Percentiles rank a stretch among this genome's conserved stretches.
These are phyloP conservation scores for Termitomyces bulborhizus DNA, from an alignment of 768 basidiomycete genomes.

Conservation along the genomic window DNA sequence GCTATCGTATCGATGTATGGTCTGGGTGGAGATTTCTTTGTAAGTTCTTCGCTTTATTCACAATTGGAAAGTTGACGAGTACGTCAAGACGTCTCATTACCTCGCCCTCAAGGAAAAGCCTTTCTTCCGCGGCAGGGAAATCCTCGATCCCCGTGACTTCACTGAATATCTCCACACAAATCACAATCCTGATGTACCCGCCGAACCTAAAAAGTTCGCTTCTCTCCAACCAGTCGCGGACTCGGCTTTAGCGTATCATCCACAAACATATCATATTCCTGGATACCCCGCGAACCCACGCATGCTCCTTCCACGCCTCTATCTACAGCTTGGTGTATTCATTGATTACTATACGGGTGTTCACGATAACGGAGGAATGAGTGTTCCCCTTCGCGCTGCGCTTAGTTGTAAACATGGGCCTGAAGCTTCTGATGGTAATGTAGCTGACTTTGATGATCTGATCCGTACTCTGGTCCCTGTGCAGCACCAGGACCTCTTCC, in stretches of 20 bases:
- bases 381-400: slow-evolving; percentile 28
- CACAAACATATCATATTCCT: slow-evolving; percentile 37
- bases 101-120: slow-evolving; percentile 38
- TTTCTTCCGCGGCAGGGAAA: slow-evolving; percentile 51
- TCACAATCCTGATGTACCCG: slow-evolving; percentile 7
- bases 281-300: slow-evolving; percentile 60
- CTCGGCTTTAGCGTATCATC: slow-evolving; percentile 42
- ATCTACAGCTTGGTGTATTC: slow-evolving; percentile 50
- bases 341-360: slow-evolving; percentile 55
- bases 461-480: slow-evolving; percentile 19
- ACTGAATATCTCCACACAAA: slow-evolving; percentile 41
- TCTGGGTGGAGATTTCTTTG: slow-evolving; percentile 56
- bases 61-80: neutral
- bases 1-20: slow-evolving; percentile 56
- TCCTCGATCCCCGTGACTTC: slow-evolving; percentile 45
- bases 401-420: slow-evolving; percentile 5
- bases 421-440: neutral
- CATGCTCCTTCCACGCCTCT: slow-evolving; percentile 51
- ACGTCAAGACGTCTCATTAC: slow-evolving; percentile 42
- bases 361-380: slow-evolving; percentile 39
- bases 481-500: slow-evolving; percentile 32
- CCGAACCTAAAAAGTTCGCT: neutral
- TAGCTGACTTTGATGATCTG: slow-evolving; percentile 4
- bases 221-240: slow-evolving; percentile 26
- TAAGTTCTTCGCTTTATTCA: slow-evolving; percentile 15